These are phyloP conservation scores for Adansonia rubrostipa DNA, from an alignment of 441 rosid species.

Conservation along the genomic window DNA sequence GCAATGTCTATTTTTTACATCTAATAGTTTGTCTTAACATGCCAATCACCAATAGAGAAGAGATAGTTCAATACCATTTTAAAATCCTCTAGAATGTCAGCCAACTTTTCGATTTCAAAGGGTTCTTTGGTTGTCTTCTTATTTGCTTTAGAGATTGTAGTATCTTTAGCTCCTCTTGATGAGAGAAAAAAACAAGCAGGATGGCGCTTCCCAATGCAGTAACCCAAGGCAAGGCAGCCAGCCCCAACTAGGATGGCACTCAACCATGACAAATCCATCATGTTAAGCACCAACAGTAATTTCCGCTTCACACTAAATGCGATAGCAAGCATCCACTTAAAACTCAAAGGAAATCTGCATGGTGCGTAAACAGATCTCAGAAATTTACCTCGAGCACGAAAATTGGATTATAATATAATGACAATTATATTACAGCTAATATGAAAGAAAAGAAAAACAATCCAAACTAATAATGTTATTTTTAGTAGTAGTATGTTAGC, in stretches of 20 bases:
- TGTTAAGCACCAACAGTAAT: constrained; percentile 16
- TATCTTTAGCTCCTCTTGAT: constrained; percentile 34
- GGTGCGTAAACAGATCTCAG: background rate
- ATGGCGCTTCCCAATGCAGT: constrained; percentile 64
- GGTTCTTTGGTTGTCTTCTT: constrained; percentile 51
- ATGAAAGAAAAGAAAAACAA: background rate
- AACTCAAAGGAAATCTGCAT: background rate
- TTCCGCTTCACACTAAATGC: background rate
- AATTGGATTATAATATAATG: constrained; percentile 1
- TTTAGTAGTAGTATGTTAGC: background rate
- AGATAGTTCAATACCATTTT: constrained; percentile 62
- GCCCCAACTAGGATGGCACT: constrained; percentile 83
- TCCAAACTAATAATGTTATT: background rate
- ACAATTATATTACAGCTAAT: background rate
- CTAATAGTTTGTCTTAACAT: background rate
- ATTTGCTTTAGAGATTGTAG: constrained; percentile 28
- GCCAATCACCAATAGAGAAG: background rate
- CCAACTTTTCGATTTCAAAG: constrained; percentile 83
- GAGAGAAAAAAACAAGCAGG: constrained; percentile 46
- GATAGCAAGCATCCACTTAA: background rate
- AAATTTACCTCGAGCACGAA: background rate
- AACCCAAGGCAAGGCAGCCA: constrained; percentile 81
- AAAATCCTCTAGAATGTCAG: constrained; percentile 82
- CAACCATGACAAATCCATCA: constrained; percentile 79
- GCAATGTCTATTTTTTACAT: constrained; percentile 10